phyloP scores from a whole-genome alignment of 352 stramenopile genomes.

The Blastocystis sp. region DNA sequence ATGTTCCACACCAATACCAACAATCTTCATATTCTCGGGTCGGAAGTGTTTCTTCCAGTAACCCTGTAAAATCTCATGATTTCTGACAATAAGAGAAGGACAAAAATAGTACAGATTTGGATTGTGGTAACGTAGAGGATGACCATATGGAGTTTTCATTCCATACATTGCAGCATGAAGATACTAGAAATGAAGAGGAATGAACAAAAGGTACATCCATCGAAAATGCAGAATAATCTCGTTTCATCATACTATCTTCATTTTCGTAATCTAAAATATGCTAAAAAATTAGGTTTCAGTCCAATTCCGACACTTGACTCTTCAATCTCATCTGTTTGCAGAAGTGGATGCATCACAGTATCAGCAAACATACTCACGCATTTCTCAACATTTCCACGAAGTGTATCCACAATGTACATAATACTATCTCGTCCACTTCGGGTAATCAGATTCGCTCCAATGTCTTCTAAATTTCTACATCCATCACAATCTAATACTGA shows the following conservation, averaged over 20 bases:
- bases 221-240: slow-evolving; percentile 68
- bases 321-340: slow-evolving; percentile 74
- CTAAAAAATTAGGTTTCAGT: slow-evolving; percentile 67
- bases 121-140: slow-evolving; percentile 31
- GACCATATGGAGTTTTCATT: slow-evolving; percentile 50
- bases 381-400: slow-evolving; percentile 78
- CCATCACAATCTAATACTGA: neutral
- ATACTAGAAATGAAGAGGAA: neutral
- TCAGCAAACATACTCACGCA: slow-evolving; percentile 79
- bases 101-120: neutral
- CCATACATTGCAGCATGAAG: slow-evolving; percentile 53
- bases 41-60: slow-evolving; percentile 50
- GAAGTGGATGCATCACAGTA: slow-evolving; percentile 74
- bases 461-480: slow-evolving; percentile 73
- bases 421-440: slow-evolving; percentile 79
- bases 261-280: slow-evolving; percentile 78
- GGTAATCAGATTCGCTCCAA: slow-evolving; percentile 76
- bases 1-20: slow-evolving; percentile 28
- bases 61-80: neutral
- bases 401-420: slow-evolving; percentile 81
- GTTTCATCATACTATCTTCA: slow-evolving; percentile 78
- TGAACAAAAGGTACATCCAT: slow-evolving; percentile 66
- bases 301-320: slow-evolving; percentile 65
- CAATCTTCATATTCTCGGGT: slow-evolving; percentile 24
- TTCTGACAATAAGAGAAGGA: neutral